phyloP scores from a whole-genome alignment of 805 yeast species.

The Pichia eremophila region DNA sequence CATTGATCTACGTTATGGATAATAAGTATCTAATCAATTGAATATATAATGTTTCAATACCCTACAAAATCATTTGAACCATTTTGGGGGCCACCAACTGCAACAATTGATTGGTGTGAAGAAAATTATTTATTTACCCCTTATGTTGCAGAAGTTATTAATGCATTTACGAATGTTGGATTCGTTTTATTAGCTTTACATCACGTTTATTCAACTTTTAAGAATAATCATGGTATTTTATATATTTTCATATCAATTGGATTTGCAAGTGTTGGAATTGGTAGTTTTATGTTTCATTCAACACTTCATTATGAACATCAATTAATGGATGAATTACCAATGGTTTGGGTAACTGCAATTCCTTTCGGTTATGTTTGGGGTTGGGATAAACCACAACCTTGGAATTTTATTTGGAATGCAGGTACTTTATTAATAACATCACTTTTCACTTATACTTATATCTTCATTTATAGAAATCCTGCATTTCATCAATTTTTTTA shows the following conservation, averaged over 20 bases:
- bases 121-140: slow-evolving; percentile 85
- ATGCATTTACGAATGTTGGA: slow-evolving; percentile 64
- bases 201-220: slow-evolving; percentile 44
- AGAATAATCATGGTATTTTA: slow-evolving; percentile 56
- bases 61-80: slow-evolving; percentile 6
- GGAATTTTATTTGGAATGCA: slow-evolving; percentile 14
- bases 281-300: slow-evolving; percentile 96
- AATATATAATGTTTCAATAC: neutral
- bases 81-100: slow-evolving; percentile 72
- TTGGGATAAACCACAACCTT: slow-evolving; percentile 18
- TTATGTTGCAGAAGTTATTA: slow-evolving; percentile 84
- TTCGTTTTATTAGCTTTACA: slow-evolving; percentile 24
- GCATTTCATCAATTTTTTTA: slow-evolving; percentile 83
- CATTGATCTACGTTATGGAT: no score
- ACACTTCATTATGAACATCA: slow-evolving; percentile 85
- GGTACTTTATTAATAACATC: slow-evolving; percentile 27
- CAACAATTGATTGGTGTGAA: slow-evolving; percentile 99
- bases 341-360: slow-evolving; percentile 95
- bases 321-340: slow-evolving; percentile 89
- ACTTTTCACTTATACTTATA: slow-evolving; percentile 56
- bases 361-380: slow-evolving; percentile 48
- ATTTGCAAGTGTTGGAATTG: slow-evolving; percentile 82
- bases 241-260: slow-evolving; percentile 69
- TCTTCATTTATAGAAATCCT: slow-evolving; percentile 65
- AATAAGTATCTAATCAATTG: no score